Conservation (phyloP, 2,329 filamentous ascomycete species). For the Cladosporium cucumerinum region DNA sequence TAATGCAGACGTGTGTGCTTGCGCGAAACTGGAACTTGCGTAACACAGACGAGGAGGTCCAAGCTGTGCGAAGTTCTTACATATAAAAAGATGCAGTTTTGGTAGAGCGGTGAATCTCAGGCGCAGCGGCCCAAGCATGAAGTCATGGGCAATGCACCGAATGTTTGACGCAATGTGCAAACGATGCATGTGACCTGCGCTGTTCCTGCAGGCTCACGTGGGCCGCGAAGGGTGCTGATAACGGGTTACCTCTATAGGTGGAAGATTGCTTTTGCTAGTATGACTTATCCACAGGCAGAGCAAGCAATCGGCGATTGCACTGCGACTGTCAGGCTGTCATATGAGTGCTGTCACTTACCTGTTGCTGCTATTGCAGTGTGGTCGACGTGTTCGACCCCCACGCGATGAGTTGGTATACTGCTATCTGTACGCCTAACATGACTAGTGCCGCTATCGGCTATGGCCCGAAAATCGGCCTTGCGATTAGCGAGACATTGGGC, state of each 20-base stretch:
- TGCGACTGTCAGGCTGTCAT: background rate
- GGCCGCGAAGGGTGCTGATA: background rate
- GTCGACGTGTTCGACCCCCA: background rate
- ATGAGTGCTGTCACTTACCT: background rate
- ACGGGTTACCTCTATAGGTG: background rate
- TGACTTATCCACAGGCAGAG: background rate
- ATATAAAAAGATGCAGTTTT: background rate
- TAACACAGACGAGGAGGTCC: background rate
- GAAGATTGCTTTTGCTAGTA: background rate
- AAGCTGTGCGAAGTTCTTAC: background rate
- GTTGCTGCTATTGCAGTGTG: background rate
- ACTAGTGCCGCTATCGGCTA: background rate
- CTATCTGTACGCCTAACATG: background rate
- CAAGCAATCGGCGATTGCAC: background rate
- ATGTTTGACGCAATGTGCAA: background rate
- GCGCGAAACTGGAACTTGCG: background rate
- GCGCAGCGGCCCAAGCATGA: conserved; percentile 1
- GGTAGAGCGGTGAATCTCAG: background rate
- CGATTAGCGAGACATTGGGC: background rate
- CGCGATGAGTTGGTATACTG: background rate
- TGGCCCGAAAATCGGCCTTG: background rate
- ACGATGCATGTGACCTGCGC: background rate
- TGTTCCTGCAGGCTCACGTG: conserved; percentile 7
- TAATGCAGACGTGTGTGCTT: background rate
- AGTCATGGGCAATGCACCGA: background rate